Conservation (phyloP, 768 basidiomycete genomes). For the Dacryopinax spathularia region DNA sequence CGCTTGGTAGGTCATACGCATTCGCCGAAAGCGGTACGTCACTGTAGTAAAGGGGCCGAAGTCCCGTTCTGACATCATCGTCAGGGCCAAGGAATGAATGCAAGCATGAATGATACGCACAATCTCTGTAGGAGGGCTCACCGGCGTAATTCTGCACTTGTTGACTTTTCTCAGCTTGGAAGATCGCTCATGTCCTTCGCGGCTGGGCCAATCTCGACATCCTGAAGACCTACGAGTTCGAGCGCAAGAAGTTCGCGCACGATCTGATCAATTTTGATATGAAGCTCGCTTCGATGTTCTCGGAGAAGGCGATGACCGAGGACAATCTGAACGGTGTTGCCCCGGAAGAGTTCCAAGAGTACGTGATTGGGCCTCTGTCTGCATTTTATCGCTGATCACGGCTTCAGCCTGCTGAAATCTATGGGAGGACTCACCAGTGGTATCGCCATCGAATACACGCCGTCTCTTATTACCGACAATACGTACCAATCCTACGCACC, state of each 20-base stretch:
- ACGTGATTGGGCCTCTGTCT: slow-evolving; percentile 9
- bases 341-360: slow-evolving; percentile 38
- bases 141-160: not conserved
- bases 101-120: slow-evolving; percentile 18
- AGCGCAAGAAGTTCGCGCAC: slow-evolving; percentile 32
- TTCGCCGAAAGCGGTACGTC: slow-evolving; percentile 17
- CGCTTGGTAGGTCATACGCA: slow-evolving; percentile 17
- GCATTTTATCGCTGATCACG: not conserved
- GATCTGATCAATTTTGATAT: slow-evolving; percentile 62
- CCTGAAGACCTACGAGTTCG: slow-evolving; percentile 21
- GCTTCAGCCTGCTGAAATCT: not conserved
- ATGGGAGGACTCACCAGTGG: slow-evolving; percentile 24
- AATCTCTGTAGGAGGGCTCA: slow-evolving; percentile 14
- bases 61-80: not conserved
- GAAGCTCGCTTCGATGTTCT: slow-evolving; percentile 50
- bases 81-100: slow-evolving; percentile 19
- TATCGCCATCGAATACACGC: slow-evolving; percentile 38
- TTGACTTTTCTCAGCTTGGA: slow-evolving; percentile 14
- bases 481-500: slow-evolving; percentile 28
- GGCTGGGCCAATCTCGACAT: slow-evolving; percentile 18
- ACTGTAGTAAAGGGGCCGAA: no score
- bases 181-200: slow-evolving; percentile 18
- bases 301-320: slow-evolving; percentile 44
- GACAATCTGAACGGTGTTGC: slow-evolving; percentile 31
- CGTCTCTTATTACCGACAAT: slow-evolving; percentile 32